Conservation (phyloP, 2,329 filamentous ascomycete species). For the Diaporthe sp. region DNA sequence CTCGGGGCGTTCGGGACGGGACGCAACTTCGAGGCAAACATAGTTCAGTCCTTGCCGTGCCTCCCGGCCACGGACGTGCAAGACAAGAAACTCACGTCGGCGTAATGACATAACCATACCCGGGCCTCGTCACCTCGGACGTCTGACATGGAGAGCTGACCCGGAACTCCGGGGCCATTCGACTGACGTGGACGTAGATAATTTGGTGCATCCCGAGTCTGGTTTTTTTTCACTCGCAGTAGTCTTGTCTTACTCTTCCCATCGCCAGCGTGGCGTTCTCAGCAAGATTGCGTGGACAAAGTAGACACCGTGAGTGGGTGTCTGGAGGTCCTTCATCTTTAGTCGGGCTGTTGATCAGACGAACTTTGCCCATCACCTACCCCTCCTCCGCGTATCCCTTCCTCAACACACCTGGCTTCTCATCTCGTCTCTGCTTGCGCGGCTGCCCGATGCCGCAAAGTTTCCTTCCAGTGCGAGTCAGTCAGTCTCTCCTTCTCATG, state of each 20-base stretch:
- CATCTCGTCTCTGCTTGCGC: background rate
- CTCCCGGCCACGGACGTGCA: constrained; percentile 1
- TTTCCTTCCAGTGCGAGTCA: background rate
- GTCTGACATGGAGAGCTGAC: background rate
- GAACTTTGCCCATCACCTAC: constrained; percentile 11
- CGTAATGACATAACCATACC: background rate
- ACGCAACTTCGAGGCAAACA: background rate
- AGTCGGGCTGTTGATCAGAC: background rate
- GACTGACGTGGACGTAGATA: background rate
- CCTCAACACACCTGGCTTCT: background rate
- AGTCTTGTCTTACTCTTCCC: background rate
- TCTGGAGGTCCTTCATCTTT: background rate
- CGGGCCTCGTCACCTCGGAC: constrained; percentile 5
- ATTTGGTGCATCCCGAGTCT: background rate
- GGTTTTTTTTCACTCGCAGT: background rate
- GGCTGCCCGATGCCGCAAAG: background rate
- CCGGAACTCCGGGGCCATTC: constrained; percentile 2
- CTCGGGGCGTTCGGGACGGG: background rate
- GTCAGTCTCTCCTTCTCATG: background rate
- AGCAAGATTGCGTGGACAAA: background rate
- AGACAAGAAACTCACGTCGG: background rate
- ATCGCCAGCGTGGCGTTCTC: background rate
- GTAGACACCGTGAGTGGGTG: background rate
- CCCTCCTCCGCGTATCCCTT: background rate
- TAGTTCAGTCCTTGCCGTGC: background rate